Evolutionary conservation across 139 green algal genomes (phyloP), one percentile per base, ranked within the genome.

Genomic region (Chlamydomonas sp.): DNA sequence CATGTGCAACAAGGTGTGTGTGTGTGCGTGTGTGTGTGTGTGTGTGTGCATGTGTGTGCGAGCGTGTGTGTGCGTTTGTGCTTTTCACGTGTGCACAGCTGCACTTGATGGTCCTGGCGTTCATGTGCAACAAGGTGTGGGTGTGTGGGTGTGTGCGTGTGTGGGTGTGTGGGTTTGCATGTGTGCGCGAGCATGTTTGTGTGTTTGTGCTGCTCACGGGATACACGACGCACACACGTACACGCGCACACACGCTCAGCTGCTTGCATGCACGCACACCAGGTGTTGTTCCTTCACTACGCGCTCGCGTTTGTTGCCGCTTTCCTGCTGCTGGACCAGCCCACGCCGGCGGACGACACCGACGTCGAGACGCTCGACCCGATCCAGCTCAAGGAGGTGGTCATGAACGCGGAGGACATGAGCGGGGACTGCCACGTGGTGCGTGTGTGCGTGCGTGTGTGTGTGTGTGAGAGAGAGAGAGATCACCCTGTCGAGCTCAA

Each of bases 301-400:
- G 26, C 59, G 13, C 5, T 39, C 8, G 59, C 59, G 5, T 66
- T 8, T 22, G 16, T 26, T 37, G 13, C 43, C 31, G 59, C 33
- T 8, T 66, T 43, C 59, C 29, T 66, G 16, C 22, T 66, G 8
- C 16, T 66, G 31, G 59, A 66, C 10, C 59, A 66, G 59, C 59
- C 59, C n/a, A 3, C 6, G 5, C 8, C 29, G 5, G 20, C 8
- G 4, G 59, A 22, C 5, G 26, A 10, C 20, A 20, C 5, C 43
- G 59, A 66, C 5, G 59, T 66, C 5, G 59, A 66, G 59, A 33
- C 20, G 31, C 29, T 66, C 5, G 43, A 30, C 5, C 59, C 59
- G 8, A 30, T 66, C 8, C 20, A 13, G 33, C 8, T 66, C 31
- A 39, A 66, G 29, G 59, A 66, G 8, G 43, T 24, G 29, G 59